Percentiles rank a stretch among this genome's conserved stretches.
Conservation (phyloP, 805 yeast genomes). For the Yamadazyma ubonensis region DNA sequence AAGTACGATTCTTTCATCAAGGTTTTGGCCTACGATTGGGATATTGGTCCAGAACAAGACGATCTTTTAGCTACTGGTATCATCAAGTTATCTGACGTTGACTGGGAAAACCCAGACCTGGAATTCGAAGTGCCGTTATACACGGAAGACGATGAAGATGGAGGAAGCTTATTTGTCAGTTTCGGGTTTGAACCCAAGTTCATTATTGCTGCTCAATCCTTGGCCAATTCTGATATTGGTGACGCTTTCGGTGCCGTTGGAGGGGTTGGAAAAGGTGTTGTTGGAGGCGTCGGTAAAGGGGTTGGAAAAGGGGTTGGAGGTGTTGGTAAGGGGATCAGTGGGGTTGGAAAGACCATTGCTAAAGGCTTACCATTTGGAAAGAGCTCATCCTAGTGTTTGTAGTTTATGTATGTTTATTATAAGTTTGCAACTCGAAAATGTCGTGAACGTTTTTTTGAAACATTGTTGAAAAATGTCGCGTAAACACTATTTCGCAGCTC, state of each 20-base stretch:
- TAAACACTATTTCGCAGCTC: conserved; percentile 4
- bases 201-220: conserved; percentile 46
- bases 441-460: too few relatives aligned
- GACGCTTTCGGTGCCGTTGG: conserved; percentile 48
- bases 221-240: conserved; percentile 17
- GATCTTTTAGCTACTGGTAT: conserved; percentile 72
- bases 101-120: conserved; percentile 46
- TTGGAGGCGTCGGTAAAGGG: conserved; percentile 40
- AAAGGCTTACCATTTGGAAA: conserved; percentile 39
- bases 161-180: conserved; percentile 63
- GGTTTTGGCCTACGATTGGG: conserved; percentile 82
- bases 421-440: too few relatives aligned
- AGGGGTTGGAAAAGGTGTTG: conserved; percentile 39
- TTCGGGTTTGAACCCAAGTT: conserved; percentile 71
- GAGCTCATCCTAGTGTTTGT: conserved; percentile 2
- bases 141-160: conserved; percentile 50
- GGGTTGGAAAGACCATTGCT: conserved; percentile 34
- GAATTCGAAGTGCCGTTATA: conserved; percentile 53
- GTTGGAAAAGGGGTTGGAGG: conserved; percentile 37
- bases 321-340: conserved; percentile 35
- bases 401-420: conserved; percentile 9
- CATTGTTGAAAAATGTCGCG: conserved; percentile 2
- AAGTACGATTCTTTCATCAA: conserved; percentile 59
- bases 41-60: conserved; percentile 82
- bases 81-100: conserved; percentile 50